These are phyloP conservation scores for Aspergillus chevalieri DNA, from an alignment of 2,329 filamentous ascomycete genomes.

Conservation along the genomic window DNA sequence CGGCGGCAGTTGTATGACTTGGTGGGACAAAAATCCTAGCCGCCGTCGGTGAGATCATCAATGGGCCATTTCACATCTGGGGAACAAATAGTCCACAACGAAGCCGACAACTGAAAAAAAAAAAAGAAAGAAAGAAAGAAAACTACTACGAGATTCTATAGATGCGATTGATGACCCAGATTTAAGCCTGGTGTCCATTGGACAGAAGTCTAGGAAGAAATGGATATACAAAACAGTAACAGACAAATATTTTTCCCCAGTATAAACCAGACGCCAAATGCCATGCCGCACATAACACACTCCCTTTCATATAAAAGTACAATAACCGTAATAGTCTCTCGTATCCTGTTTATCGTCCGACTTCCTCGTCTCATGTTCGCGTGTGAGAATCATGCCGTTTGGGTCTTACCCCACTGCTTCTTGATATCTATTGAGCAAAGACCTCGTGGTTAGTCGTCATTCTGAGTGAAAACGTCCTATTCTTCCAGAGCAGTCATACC, in stretches of 20 bases:
- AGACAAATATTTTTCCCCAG: conserved; percentile 11
- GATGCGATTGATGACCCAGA: not conserved
- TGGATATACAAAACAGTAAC: conserved; percentile 6
- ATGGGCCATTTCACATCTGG: not conserved
- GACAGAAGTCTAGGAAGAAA: conserved; percentile 4
- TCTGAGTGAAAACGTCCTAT: not conserved
- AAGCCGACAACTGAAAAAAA: not conserved
- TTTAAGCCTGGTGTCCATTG: not conserved
- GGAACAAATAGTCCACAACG: not conserved
- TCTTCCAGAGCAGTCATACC: conserved; percentile 50
- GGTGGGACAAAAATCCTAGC: conserved; percentile 3
- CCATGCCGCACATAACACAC: conserved; percentile 30
- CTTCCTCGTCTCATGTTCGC: conserved; percentile 1
- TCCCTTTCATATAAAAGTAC: conserved; percentile 18
- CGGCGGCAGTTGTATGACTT: not conserved
- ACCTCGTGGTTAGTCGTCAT: conserved; percentile 3
- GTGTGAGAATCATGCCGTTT: conserved; percentile 21
- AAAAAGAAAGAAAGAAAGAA: not conserved
- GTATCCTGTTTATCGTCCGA: conserved; percentile 2
- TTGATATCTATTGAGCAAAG: conserved; percentile 35
- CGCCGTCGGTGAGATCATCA: conserved; percentile 8
- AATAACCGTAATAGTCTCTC: conserved; percentile 6
- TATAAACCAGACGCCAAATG: conserved; percentile 31
- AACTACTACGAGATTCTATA: not conserved
- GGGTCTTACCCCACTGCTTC: conserved; percentile 38